Base-by-base conservation (phyloP, 2,329 filamentous ascomycete species). In the Podosphaera aphanis region DNA sequence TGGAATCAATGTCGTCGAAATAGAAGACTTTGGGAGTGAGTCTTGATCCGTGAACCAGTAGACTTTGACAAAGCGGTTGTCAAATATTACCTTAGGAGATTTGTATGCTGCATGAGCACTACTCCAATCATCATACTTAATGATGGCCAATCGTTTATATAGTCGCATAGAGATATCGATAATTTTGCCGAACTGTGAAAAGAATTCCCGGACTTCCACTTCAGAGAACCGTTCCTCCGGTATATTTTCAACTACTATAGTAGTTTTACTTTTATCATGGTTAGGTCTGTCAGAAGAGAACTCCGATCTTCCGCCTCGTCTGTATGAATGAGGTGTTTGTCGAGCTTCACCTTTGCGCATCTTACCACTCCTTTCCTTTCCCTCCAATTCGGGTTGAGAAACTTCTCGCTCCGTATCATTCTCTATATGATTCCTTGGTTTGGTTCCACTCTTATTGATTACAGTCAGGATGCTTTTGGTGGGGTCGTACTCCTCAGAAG, bases 31-130 rank as follows among this genome's bases (percentile, higher is more conserved):
- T 21, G 57, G 57, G 25, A 59, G 44, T 7, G 56, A 53, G 15
- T 56, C 37, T 21, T 69, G 67, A 5, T 71, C 68, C 53, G 74
- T 78, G 56, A 74, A 70, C 82, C 82, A 88, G 55, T 79, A 85
- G 0, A 88, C 78, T 55, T 84, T 86, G 43, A 90, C 83, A 53
- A 90, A 90, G 10, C 83, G 69, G 53, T 88, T 90, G 55, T 86
- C 79, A 56, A 88, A 90, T 39, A 90, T 77, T 41, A 77, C 77
- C 56, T 84, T 84, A 0, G 83, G 82, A 7, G 79, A 85, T 41
- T 70, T 69, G 58, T 83, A 84, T 2, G 83, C 83, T 15, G 71
- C 70, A 48, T 75, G 72, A 13, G 83, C 83, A 13, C 73, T 63
- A 5, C 68, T 67, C 69, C 77, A 80, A 37, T 67, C 68, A 44